Conservation (phyloP, 371 early-diverging fungal genomes). For the Batrachochytrium dendrobatidis region DNA sequence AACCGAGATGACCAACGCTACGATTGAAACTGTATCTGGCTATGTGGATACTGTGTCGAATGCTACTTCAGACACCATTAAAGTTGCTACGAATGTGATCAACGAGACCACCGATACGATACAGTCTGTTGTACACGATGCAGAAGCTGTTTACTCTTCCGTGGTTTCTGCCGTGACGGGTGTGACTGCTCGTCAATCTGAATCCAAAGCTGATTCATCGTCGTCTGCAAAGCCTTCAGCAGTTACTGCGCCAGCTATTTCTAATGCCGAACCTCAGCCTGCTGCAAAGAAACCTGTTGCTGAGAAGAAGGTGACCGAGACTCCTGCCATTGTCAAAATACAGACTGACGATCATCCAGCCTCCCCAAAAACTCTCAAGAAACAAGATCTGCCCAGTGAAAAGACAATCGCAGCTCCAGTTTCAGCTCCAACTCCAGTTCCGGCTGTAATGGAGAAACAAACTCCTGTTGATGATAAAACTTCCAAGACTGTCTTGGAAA, state of each 20-base stretch:
- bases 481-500: not conserved
- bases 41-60: not conserved
- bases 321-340: not conserved
- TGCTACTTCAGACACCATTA: constrained; percentile 1
- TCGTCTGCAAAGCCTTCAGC: not conserved
- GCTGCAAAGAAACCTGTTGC: not conserved
- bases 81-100: constrained; percentile 7
- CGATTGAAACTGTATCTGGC: not conserved
- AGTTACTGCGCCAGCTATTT: not conserved
- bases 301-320: not conserved
- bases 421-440: not conserved
- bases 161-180: constrained; percentile 8
- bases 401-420: not conserved
- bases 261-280: not conserved
- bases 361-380: not conserved
- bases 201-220: not conserved
- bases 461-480: not conserved
- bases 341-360: not conserved
- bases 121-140: constrained; percentile 1
- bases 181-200: constrained; percentile 2
- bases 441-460: not conserved
- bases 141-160: not conserved
- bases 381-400: not conserved
- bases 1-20: not conserved
- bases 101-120: constrained; percentile 12